Evolutionary conservation across 345 rosid genomes (phyloP), one percentile per base, ranked within the genome.

Genomic region (Citrus medica): DNA sequence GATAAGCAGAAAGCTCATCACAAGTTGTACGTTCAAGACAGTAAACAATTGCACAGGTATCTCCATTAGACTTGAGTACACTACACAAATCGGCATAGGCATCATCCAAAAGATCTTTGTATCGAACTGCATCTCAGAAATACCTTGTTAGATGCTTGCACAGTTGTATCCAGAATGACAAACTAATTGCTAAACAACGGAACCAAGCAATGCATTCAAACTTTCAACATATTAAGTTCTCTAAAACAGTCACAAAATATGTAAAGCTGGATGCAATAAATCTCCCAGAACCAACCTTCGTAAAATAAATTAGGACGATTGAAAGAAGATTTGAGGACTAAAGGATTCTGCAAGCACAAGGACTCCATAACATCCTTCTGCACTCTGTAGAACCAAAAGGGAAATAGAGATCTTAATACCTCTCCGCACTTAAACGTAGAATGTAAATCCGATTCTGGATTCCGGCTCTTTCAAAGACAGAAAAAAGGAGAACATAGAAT

Each of bases 21-120:
- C 99, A 96, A 71, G 96, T 83, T 84, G 97, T 77, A 75, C 99
- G 92, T 83, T 96, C 98, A 74, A 96, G 97, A 86, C 99, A 96
- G 85, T 96, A 94, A 78, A 96, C 87, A 82, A 96, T 94, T 10
- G 93, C 94, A 89, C 97, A 94, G 68, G 90, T 81, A 80, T 86
- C 83, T 69, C 97, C 98, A 79, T 83, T 80, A 67, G 95, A 84
- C 81, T 88, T 90, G 83, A 96, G 87, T 58, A 84, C 78, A 80
- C 88, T 82, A 77, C 88, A 85, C 88, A 96, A 84, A 86, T 94
- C 98, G 28, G 88, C 85, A 77, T 87, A 96, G 56, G 85, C 85
- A 88, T 96, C 92, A 53, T 89, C 89, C 79, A 94, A 38, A 77
- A 96, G 89, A 87, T 96, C 95, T 84, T 94, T 96, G 89, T 92